Percentiles rank a stretch among this genome's conserved stretches.
These are phyloP conservation scores for Phaeoacremonium minimum DNA, from an alignment of 2,329 filamentous ascomycete species.

Conservation along the genomic window DNA sequence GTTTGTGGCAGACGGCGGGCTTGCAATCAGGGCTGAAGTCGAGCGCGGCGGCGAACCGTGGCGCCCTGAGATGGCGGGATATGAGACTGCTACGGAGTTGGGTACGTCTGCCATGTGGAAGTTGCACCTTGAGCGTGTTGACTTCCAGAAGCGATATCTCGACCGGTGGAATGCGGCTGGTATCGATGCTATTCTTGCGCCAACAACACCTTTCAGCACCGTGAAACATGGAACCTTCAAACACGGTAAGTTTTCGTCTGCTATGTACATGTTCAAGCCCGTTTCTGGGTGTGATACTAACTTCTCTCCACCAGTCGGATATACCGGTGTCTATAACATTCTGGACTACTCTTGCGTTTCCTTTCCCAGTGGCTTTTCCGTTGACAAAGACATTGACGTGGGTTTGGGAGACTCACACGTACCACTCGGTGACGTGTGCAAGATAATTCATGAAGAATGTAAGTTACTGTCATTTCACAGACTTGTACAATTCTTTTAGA, in stretches of 20 bases:
- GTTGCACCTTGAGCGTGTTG: conserved; percentile 38
- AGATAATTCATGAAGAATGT: conserved; percentile 36
- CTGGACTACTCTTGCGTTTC: conserved; percentile 43
- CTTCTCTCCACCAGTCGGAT: conserved; percentile 31
- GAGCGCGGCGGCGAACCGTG: conserved; percentile 36
- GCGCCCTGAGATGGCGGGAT: conserved; percentile 30
- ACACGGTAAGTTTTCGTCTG: conserved; percentile 27
- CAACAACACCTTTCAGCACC: conserved; percentile 41
- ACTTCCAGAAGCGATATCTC: conserved; percentile 39
- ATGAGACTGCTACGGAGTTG: conserved; percentile 28
- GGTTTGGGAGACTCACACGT: conserved; percentile 19
- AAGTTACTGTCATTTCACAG: too few species aligned
- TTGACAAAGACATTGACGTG: conserved; percentile 33
- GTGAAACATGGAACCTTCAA: conserved; percentile 37
- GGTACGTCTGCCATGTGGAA: conserved; percentile 41
- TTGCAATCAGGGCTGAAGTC: conserved; percentile 31
- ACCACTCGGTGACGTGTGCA: conserved; percentile 30
- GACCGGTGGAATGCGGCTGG: conserved; percentile 32
- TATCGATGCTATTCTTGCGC: conserved; percentile 61
- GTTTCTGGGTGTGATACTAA: too few species aligned
- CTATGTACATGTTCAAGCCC: neutral
- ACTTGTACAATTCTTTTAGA: neutral
- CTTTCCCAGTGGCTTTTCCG: conserved; percentile 36
- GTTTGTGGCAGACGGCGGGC: conserved; percentile 44
- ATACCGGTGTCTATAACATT: conserved; percentile 46